Conservation (phyloP, 2,329 filamentous ascomycete genomes). For the Ascochyta clinopodiicola region DNA sequence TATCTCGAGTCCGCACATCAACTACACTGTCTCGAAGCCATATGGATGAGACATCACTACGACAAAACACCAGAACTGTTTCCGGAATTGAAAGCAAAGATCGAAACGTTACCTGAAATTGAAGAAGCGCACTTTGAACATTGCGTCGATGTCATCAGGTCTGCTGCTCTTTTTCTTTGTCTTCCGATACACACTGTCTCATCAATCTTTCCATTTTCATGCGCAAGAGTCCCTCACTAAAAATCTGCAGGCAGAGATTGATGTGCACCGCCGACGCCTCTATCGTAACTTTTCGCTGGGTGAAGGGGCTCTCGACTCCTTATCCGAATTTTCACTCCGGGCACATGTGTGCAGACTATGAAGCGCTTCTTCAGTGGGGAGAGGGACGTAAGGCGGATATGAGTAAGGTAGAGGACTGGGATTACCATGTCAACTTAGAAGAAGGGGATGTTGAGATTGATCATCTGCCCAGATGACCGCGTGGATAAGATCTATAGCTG, state of each 20-base stretch:
- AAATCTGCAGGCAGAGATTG: not conserved
- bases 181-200: not conserved
- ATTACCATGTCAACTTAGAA: not conserved
- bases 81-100: not conserved
- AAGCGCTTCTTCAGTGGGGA: not conserved
- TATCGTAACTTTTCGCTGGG: slow-evolving; percentile 11
- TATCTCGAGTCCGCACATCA: slow-evolving; percentile 11
- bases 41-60: slow-evolving; percentile 11
- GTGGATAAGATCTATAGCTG: no score
- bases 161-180: not conserved
- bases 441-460: not conserved
- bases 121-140: slow-evolving; percentile 10
- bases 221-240: no score
- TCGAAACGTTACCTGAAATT: slow-evolving; percentile 4
- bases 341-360: slow-evolving; percentile 8
- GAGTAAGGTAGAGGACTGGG: not conserved
- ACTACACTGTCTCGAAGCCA: slow-evolving; percentile 10
- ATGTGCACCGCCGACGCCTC: not conserved
- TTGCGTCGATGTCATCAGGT: slow-evolving; percentile 10
- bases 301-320: not conserved
- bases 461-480: not conserved
- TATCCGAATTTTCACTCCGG: slow-evolving; percentile 5
- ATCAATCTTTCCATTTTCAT: no score
- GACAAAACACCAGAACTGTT: slow-evolving; percentile 8
- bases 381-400: not conserved